These are phyloP conservation scores for Odonthalia washingtoniensis DNA, from an alignment of 31 red algal genomes.

Conservation along the genomic window DNA sequence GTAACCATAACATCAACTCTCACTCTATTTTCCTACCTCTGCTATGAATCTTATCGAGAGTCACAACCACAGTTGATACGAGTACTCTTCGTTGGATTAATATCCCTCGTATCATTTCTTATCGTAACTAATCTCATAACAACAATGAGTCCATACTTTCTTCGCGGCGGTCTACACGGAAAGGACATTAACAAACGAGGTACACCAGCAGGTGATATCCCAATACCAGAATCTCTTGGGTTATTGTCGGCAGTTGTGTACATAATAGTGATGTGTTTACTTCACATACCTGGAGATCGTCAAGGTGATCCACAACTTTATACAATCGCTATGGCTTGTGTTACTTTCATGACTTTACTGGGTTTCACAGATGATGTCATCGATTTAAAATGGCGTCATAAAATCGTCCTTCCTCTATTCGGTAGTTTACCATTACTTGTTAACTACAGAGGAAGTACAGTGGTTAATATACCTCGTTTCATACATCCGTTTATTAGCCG, in stretches of 20 bases:
- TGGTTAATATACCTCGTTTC: slow-evolving; percentile 82
- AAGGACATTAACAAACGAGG: slow-evolving; percentile 97
- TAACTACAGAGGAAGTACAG: slow-evolving; percentile 89
- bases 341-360: slow-evolving; percentile 97
- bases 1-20: not conserved
- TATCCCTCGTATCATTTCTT: slow-evolving; percentile 59
- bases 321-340: slow-evolving; percentile 93
- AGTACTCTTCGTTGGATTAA: slow-evolving; percentile 10
- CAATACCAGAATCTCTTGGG: slow-evolving; percentile 85
- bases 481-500: slow-evolving; percentile 45
- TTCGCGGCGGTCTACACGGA: slow-evolving; percentile 75
- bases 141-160: slow-evolving; percentile 63
- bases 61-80: slow-evolving; percentile 21
- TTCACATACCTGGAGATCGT: slow-evolving; percentile 78
- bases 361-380: slow-evolving; percentile 99
- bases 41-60: not conserved
- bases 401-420: slow-evolving; percentile 94
- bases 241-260: slow-evolving; percentile 89
- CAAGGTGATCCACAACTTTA: slow-evolving; percentile 77
- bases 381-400: slow-evolving; percentile 97
- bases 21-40: not conserved
- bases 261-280: slow-evolving; percentile 86
- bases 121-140: slow-evolving; percentile 64
- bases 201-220: slow-evolving; percentile 66
- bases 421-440: slow-evolving; percentile 92